Percentiles rank a stretch among this genome's conserved stretches.
These are phyloP conservation scores for Plasmodium fragile DNA, from an alignment of 169 alveolate species.

Conservation along the genomic window DNA sequence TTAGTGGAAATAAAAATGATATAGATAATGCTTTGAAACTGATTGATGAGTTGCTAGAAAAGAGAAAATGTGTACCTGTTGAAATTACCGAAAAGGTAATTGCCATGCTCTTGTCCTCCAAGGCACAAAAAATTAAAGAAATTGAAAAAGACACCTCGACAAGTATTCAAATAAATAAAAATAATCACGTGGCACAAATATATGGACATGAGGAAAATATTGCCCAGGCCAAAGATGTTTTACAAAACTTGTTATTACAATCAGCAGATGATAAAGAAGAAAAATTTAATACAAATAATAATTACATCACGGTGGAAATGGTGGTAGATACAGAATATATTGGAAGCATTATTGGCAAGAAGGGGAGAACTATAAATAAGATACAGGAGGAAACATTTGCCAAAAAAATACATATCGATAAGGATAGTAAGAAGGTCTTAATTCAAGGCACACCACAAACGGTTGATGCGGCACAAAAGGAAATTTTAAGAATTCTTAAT, in stretches of 20 bases:
- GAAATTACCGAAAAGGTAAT: slow-evolving; percentile 64
- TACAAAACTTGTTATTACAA: slow-evolving; percentile 32
- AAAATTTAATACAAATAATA: slow-evolving; percentile 26
- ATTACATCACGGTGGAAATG: slow-evolving; percentile 66
- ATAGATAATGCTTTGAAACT: slow-evolving; percentile 58
- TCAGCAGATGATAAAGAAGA: slow-evolving; percentile 25
- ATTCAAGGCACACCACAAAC: slow-evolving; percentile 59
- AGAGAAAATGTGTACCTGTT: slow-evolving; percentile 43
- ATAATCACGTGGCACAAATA: slow-evolving; percentile 46
- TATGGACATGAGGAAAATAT: slow-evolving; percentile 72
- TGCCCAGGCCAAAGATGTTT: slow-evolving; percentile 39
- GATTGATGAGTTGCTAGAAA: slow-evolving; percentile 56
- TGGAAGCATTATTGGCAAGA: slow-evolving; percentile 69
- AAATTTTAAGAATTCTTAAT: slow-evolving; percentile 40
- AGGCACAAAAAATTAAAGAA: slow-evolving; percentile 73
- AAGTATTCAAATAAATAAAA: slow-evolving; percentile 69
- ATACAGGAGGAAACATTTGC: slow-evolving; percentile 71
- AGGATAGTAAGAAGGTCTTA: slow-evolving; percentile 48
- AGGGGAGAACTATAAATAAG: slow-evolving; percentile 69
- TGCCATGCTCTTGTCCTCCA: slow-evolving; percentile 48
- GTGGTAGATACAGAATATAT: slow-evolving; percentile 62
- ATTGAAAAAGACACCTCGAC: slow-evolving; percentile 71
- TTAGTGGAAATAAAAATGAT: slow-evolving; percentile 69
- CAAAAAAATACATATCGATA: slow-evolving; percentile 61
- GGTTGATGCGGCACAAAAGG: slow-evolving; percentile 62